A percentile compares a stretch with the other conserved stretches of the same genome.
Conservation (phyloP, 2,329 filamentous ascomycete species). For the Beauveria scarabaeidicola region DNA sequence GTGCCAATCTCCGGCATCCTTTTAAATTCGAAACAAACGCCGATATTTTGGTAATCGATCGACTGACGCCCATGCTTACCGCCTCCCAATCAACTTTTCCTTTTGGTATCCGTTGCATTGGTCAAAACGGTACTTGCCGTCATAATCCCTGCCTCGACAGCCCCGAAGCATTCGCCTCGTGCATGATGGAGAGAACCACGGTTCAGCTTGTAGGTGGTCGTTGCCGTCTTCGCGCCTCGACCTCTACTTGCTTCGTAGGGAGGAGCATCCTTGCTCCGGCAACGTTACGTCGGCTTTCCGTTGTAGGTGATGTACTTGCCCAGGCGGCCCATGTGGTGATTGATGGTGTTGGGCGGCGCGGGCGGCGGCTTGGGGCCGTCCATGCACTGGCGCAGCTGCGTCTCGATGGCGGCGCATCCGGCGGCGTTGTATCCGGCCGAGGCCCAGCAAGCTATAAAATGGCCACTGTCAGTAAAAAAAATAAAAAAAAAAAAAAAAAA, state of each 20-base stretch:
- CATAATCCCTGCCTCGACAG: too few relatives aligned
- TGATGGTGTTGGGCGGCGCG: constrained; percentile 65
- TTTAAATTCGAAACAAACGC: neutral
- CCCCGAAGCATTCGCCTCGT: too few relatives aligned
- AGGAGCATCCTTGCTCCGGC: too few relatives aligned
- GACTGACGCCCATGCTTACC: neutral
- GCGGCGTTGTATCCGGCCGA: constrained; percentile 61
- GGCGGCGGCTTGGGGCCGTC: constrained; percentile 56
- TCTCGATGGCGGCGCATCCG: constrained; percentile 52
- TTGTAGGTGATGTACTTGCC: constrained; percentile 56
- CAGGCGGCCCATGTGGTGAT: constrained; percentile 81
- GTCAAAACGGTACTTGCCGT: too few relatives aligned
- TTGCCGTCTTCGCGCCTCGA: too few relatives aligned
- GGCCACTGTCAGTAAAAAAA: neutral
- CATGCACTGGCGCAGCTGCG: constrained; percentile 62
- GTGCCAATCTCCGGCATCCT: neutral
- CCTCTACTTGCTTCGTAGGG: too few relatives aligned
- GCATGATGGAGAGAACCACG: too few relatives aligned
- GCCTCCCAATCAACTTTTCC: too few relatives aligned
- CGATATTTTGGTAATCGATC: neutral
- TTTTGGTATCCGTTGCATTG: neutral
- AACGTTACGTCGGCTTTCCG: constrained; percentile 25
- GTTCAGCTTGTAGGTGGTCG: too few relatives aligned
- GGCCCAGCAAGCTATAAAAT: constrained; percentile 67
- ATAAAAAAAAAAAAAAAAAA: neutral